Evolutionary conservation across 2,329 filamentous ascomycete species (phyloP), one percentile per base, ranked within the genome.

Genomic region (Clonostachys rosea): DNA sequence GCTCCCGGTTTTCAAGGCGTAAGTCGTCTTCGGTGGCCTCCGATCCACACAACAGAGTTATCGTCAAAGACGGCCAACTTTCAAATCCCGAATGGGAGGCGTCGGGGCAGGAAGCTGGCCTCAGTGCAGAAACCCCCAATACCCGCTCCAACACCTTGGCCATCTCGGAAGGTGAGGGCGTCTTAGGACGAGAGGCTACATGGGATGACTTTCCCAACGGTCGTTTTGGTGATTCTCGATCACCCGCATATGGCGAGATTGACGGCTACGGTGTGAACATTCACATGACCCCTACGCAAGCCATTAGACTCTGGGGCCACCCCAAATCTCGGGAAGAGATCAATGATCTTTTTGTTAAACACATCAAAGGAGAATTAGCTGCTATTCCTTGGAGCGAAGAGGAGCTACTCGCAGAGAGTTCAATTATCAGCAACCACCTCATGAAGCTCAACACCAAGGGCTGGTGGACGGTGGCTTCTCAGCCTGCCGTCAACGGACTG

Each of bases 131-230:
- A 55, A 81, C 79, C 46, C 76, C 92, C 58, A 91, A 92, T 62
- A 84, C 82, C 17, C 81, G 91, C 45, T 86, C 86, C 48, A 92
- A 91, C 63, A 94, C 90, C 1, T 78, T 97, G 10, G 90, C 91
- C 30, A 96, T 96, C 49, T 96, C 91, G 0, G 92, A 97, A 69
- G 92, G 94, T 6, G 87, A 96, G 59, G 94, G 92, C 20, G 79
- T 87, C 5, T 75, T 96, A 7, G 94, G 92, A 11, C 81, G 94
- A 44, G 92, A 97, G 73, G 94, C 94, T 34, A 99, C 94, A 1
- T 99, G 94, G 94, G 94, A 99, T 59, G 94, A 99, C 61, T 99
- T 91, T 66, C 92, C 92, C 52, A 97, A 97, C 71, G 94, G 92
- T 30, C 83, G 92, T 47, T 97, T 92, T 84, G 92, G 92, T 62